A percentile compares a stretch with the other conserved stretches of the same genome.
phyloP scores from a whole-genome alignment of 345 rosid species.

The Salix exigua region DNA sequence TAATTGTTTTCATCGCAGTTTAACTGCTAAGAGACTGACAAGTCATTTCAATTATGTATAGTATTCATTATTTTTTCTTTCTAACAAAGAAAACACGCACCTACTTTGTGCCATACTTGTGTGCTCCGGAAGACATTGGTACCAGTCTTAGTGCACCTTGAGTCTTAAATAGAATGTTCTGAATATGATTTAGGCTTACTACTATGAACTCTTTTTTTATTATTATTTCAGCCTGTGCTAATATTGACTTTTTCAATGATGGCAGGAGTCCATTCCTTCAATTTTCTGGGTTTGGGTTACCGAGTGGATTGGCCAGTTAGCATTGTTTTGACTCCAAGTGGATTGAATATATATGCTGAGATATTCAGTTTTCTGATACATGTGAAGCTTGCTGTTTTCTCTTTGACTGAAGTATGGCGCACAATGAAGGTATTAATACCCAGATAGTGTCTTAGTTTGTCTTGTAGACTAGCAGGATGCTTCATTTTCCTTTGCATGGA shows the following conservation, averaged over 20 bases:
- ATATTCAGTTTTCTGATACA: slow-evolving; percentile 82
- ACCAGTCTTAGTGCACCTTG: too few relatives aligned
- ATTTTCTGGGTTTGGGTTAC: slow-evolving; percentile 83
- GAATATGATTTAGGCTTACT: background rate
- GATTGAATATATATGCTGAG: slow-evolving; percentile 71
- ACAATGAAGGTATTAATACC: slow-evolving; percentile 60
- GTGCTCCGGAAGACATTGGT: too few relatives aligned
- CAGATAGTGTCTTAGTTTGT: background rate
- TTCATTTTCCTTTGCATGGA: background rate
- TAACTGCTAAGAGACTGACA: background rate
- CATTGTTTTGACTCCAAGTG: slow-evolving; percentile 64
- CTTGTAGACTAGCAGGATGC: background rate
- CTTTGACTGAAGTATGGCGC: slow-evolving; percentile 72
- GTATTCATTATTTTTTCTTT: too few relatives aligned
- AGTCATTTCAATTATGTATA: background rate
- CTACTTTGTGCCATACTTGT: too few relatives aligned
- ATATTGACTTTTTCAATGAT: slow-evolving; percentile 20
- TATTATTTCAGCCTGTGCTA: slow-evolving; percentile 12
- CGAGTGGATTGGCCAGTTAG: slow-evolving; percentile 87
- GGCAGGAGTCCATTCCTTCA: slow-evolving; percentile 72
- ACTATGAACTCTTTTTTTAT: background rate
- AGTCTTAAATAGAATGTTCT: background rate
- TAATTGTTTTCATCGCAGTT: slow-evolving; percentile 23
- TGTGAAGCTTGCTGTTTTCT: slow-evolving; percentile 79
- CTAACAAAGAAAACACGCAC: too few relatives aligned